Evolutionary conservation across 371 early-diverging fungal genomes (phyloP), one percentile per base, ranked within the genome.

Genomic region (Mucor ambiguus): DNA sequence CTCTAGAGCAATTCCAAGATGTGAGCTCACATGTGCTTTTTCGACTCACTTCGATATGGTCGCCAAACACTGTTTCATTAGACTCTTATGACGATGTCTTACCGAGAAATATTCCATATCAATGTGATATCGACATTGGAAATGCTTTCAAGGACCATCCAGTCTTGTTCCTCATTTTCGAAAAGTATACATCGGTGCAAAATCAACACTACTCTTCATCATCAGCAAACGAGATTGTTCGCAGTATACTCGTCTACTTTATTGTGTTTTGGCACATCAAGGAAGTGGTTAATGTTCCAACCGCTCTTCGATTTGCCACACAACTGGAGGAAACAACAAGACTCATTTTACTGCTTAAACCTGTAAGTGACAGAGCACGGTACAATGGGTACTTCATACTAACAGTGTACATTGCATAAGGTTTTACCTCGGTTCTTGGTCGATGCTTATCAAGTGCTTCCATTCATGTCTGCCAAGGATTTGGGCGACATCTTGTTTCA

Each of bases 231-330:
- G 82, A 78, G 37, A 71, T 78, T 2, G 41, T 74, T 4, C 69
- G 80, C 26, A 79, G 82, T 33, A 68, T 82, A 6, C 55, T 79
- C 7, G 77, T 80, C 0, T 82, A 82, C 32, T 78, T 78, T 55
- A 78, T 82, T 49, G 82, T 72, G 0, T 82, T 82, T 63, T 82
- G 82, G 82, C 69, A 82, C 49, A 82, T 82, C 75, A 66, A 67
- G 18, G 71, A 78, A 58, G 78, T 82, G 2, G 63, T 64, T 0
- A 65, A 54, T 44, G 72, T 73, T 2, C 63, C 73, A 5, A 76
- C 73, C 14, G 68, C 80, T 3, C 57, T 79, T 7, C 68, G 65
- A 24, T 80, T 71, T 61, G 73, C 77, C 7, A 80, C 80, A 9
- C 82, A 82, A 54, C 57, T 82, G 16, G 80, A 82, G 55, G 78